Base-by-base conservation (phyloP, 2,329 filamentous ascomycete genomes). In the Epichloe sibirici region DNA sequence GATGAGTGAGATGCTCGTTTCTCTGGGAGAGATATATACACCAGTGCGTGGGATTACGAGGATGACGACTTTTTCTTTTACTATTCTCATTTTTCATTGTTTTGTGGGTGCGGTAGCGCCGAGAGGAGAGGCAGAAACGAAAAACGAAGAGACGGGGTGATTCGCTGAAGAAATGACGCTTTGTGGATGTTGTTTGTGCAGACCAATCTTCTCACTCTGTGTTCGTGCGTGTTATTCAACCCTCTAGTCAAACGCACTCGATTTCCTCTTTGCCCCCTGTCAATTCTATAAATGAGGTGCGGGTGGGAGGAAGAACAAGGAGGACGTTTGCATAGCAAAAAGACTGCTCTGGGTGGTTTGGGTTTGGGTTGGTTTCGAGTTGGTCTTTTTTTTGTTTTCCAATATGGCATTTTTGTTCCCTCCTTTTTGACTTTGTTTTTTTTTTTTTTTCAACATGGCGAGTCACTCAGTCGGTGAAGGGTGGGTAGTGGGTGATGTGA, bases 321-420 rank as follows among this genome's bases (percentile, higher is more conserved):
- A n/a, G 48, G 39, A 44, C 6, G 49, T 51, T 51, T 45, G 49
- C 49, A 45, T 39, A 45, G 28, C 31, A 39, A 38, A 38, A 38
- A 51, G 13, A 45, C 11, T 50, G 39, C 45, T 48, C 31, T 38
- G 45, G 31, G 35, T 48, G 45, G 44, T 34, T 23, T 5, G 3
- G 21, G 34, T n/a, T 35, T 25, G 25, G 28, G 25, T 3, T 34
- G 45, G 23, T 37, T 40, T 34, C 31, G 17, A 17, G 13, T 37
- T 48, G 8, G 31, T 25, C 37, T 21, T 48, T 13, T 34, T 48
- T 17, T 38, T 17, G 2, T 23, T 23, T 37, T 31, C 21, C n/a
- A 43, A 13, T 15, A 21, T 25, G 42, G 21, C 11, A 44, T 37
- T 39, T 13, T 48, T 21, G 13, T 15, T 31, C 28, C 28, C 34